phyloP scores from a whole-genome alignment of 2,329 filamentous ascomycete genomes.

The Cladophialophora yegresii region DNA sequence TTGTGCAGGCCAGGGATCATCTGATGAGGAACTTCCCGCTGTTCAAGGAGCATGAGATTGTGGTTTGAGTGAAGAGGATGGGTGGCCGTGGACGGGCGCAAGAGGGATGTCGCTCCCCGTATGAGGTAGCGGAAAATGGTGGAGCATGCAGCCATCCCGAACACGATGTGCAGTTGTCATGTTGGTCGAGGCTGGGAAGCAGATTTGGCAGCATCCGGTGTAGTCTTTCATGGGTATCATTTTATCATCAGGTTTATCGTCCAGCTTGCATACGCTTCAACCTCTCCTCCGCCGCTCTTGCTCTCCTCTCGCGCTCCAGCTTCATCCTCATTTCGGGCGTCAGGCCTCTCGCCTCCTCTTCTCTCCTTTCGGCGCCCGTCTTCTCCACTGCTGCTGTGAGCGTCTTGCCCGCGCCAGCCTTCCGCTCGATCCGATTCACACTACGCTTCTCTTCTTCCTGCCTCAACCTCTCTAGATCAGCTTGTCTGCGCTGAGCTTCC shows the following conservation, averaged over 20 bases:
- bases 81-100: neutral
- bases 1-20: slow-evolving; percentile 18
- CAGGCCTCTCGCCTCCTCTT: slow-evolving; percentile 81
- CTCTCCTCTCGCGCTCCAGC: slow-evolving; percentile 84
- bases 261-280: slow-evolving; percentile 64
- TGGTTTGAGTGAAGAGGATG: slow-evolving; percentile 13
- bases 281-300: slow-evolving; percentile 87
- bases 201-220: neutral
- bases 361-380: slow-evolving; percentile 75
- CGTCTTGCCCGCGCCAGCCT: slow-evolving; percentile 53
- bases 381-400: slow-evolving; percentile 63
- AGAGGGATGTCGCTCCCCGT: neutral
- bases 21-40: slow-evolving; percentile 27
- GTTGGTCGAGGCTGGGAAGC: neutral
- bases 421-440: slow-evolving; percentile 51
- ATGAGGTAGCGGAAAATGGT: neutral
- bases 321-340: slow-evolving; percentile 83
- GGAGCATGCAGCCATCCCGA: neutral
- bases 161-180: neutral
- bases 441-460: slow-evolving; percentile 57
- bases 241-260: neutral
- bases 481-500: slow-evolving; percentile 69
- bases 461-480: slow-evolving; percentile 72
- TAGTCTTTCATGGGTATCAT: neutral
- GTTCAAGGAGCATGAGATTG: slow-evolving; percentile 34